Evolutionary conservation across 345 rosid genomes (phyloP), one percentile per base, ranked within the genome.

Genomic region (Rhizophora apiculata): DNA sequence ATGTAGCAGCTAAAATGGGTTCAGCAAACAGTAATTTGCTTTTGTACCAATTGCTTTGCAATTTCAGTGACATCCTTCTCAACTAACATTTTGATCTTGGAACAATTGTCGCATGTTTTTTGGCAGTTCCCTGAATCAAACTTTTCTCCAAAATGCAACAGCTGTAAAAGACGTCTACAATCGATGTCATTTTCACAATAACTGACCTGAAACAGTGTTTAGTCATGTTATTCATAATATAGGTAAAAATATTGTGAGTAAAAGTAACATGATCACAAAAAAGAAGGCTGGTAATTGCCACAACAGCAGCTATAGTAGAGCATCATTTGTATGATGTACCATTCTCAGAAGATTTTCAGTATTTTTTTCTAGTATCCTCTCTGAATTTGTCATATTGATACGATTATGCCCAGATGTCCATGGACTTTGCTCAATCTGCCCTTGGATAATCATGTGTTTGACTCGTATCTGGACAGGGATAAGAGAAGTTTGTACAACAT

Each of bases 101-200:
- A 82, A 74, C 99, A 95, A 78, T 92, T 95, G 73, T 95, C 99
- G 75, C 97, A 92, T 36, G 99, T 92, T 37, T 80, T 88, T 67
- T 78, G 62, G 77, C 99, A 95, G 84, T 87, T 87, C 21, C 81
- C 78, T 62, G 85, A 58, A 74, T 88, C 85, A 71, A 95, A 95
- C 54, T 90, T 92, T 74, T 95, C 99, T 67, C 99, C 99, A 56
- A 95, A 90, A 85, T 95, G 99, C 62, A 86, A 74, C 46, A 95
- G 88, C 75, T 95, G 99, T 63, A 95, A 84, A 67, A 83, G 81
- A 53, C 99, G 96, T 75, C 97, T 84, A 69, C 99, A 95, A 66
- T 95, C 99, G 65, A 95, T 96, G 76, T 95, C 89, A 75, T 92
- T 95, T 85, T 95, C 97, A 48, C 93, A 86, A 68, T 90, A 95